Base-by-base conservation (phyloP, 257 asterid genomes). In the Cynanchum wilfordii region DNA sequence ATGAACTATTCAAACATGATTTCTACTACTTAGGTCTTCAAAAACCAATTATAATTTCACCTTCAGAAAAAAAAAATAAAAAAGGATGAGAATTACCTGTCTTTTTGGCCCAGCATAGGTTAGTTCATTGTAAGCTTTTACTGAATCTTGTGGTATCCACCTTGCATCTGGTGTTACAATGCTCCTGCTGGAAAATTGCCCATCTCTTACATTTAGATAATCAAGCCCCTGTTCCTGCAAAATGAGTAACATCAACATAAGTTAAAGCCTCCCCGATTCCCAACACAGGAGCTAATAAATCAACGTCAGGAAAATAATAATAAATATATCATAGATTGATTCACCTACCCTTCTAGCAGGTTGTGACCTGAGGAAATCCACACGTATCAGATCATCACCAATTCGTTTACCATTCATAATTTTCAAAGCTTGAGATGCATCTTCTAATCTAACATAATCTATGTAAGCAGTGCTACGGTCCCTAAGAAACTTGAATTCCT, bases 341-440 rank as follows among this genome's bases (percentile, higher is more conserved):
- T 51, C 74, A 85, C 99, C 84, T 81, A 94, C 99, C 78, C 93
- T 86, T 85, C 84, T 92, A 50, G 98, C 72, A 71, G 96, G 80
- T 69, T 87, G 92, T 56, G 99, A 92, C 73, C 99, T 85, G 70
- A 92, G 96, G 79, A 76, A 94, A 88, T 94, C 99, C 72, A 94
- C 99, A 50, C 98, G 98, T 75, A 94, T 77, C 79, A 79, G 92
- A 77, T 83, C 86, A 76, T 92, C 96, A 29, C 96, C 86, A 29
- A 94, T 57, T 69, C 81, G 82, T 77, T 86, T 94, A 67, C 97
- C 97, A 33, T 91, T 87, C 98, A 94, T 82, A 77, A 78, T 83
- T 69, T 83, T 90, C 75, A 92, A 79, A 27, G 99, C 99, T 84
- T 84, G 83, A 27, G 87, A 74, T 73, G 99, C 97, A 75, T 94